Conservation (phyloP, 805 yeast species). For the Naumovozyma castellii region DNA sequence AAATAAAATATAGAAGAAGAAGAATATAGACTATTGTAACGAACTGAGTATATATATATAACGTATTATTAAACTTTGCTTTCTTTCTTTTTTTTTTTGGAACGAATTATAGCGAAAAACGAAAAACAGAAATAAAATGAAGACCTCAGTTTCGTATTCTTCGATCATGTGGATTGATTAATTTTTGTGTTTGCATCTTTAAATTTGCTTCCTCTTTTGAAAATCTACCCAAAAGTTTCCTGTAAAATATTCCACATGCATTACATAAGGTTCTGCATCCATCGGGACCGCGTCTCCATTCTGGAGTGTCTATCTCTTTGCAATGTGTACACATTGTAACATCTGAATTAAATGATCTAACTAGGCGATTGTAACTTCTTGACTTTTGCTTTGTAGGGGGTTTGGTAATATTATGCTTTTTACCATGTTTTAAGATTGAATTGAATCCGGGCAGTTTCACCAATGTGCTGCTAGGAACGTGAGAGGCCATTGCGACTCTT, state of each 20-base stretch:
- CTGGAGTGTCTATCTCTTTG: conserved; percentile 69
- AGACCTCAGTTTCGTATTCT: conserved; percentile 20
- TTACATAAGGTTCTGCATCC: conserved; percentile 79
- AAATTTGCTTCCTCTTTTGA: conserved; percentile 19
- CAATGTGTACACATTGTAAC: conserved; percentile 54
- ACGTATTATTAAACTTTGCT: no score
- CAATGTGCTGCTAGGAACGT: no score
- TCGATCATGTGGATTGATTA: conserved; percentile 14
- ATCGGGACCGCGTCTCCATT: conserved; percentile 87
- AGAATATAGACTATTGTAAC: not conserved
- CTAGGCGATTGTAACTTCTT: no score
- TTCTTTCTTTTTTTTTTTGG: no score
- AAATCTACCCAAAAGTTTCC: conserved; percentile 42
- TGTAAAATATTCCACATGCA: conserved; percentile 79
- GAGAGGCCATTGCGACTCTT: no score
- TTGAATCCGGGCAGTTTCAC: no score
- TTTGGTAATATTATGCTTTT: no score
- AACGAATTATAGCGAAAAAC: no score
- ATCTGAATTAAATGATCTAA: no score
- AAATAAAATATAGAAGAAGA: not conserved
- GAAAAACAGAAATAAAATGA: not conserved
- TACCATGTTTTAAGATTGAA: no score
- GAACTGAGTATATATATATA: not conserved
- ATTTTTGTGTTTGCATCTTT: conserved; percentile 18
- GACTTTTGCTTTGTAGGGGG: no score